Evolutionary conservation across 768 basidiomycete species (phyloP), one percentile per base, ranked within the genome.

Genomic region (Rhizopogon rudus): DNA sequence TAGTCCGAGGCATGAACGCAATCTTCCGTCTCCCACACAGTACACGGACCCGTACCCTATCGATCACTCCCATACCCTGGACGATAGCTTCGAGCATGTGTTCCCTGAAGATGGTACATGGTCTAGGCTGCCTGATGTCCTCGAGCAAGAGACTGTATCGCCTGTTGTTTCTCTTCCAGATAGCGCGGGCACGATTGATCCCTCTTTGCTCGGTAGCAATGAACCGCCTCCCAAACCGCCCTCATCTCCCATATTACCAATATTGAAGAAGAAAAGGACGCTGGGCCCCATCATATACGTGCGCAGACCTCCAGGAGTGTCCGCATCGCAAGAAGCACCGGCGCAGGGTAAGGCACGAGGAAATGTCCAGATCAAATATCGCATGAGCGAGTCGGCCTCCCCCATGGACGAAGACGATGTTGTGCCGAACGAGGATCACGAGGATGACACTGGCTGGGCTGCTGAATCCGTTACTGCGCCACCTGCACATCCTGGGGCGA

Each of bases 301-400:
- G n/a, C 69, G 68, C 43, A 62, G 68, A 44, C 67, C 67, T 2
- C 55, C 61, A 1, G 60, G 69, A 42, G 49, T 61, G 3, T 65
- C 61, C 9, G 40, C 48, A 13, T 44, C 20, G 29, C 52, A 48
- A 43, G 43, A 44, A n/a, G 20, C 65, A 1, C 66, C 69, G 33
- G 9, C 59, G 40, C 31, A 57, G 0, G 60, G 52, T 17, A 53
- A 53, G 42, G 40, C 50, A 8, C 67, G 64, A 48, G 61, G 65
- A 16, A 14, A 64, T 1, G 67, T 69, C 14, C 68, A 61, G 45
- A 69, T 69, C 52, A 69, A 71, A 40, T 69, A 67, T 20, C 69
- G 68, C 3, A 61, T 6, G 37, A 56, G 31, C 16, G 3, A 17
- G 12, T 44, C 55, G 33, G 28, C 28, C 2, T 46, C 40, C 10